Percentiles rank a stretch among this genome's conserved stretches.
These are phyloP conservation scores for Raffaelea deltoideospora DNA, from an alignment of 2,329 filamentous ascomycete species.

Conservation along the genomic window DNA sequence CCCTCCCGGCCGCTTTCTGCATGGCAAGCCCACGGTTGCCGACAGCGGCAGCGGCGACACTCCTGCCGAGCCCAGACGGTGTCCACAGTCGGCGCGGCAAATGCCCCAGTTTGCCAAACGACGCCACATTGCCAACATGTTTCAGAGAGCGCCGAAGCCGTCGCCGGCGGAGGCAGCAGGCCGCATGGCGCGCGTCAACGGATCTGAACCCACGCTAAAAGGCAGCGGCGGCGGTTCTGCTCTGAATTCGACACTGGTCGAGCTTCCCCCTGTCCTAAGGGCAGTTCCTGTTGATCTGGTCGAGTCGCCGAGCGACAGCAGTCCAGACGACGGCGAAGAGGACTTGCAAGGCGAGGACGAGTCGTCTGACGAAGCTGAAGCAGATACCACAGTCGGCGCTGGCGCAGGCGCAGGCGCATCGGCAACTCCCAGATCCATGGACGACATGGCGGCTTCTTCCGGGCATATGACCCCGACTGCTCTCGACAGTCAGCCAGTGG, in stretches of 20 bases:
- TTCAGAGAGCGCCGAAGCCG: constrained; percentile 20
- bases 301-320: neutral
- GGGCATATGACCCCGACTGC: too few species aligned
- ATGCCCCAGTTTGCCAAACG: constrained; percentile 80
- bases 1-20: constrained; percentile 52
- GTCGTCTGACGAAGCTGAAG: neutral
- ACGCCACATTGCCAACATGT: constrained; percentile 87
- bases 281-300: constrained; percentile 1
- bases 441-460: too few species aligned
- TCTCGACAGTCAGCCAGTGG: too few species aligned
- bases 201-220: too few species aligned
- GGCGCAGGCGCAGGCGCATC: too few species aligned
- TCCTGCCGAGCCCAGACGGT: constrained; percentile 27
- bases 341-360: neutral
- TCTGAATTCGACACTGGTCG: neutral
- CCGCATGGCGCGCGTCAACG: too few species aligned
- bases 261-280: constrained; percentile 3
- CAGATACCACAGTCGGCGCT: too few species aligned
- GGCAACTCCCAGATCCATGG: too few species aligned
- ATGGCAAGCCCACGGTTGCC: constrained; percentile 25
- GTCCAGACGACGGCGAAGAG: neutral
- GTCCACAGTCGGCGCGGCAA: constrained; percentile 62
- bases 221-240: too few species aligned
- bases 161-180: neutral
- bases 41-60: too few species aligned